These are phyloP conservation scores for Conticribra weissflogii DNA, from an alignment of 108 stramenopile genomes.

Conservation along the genomic window DNA sequence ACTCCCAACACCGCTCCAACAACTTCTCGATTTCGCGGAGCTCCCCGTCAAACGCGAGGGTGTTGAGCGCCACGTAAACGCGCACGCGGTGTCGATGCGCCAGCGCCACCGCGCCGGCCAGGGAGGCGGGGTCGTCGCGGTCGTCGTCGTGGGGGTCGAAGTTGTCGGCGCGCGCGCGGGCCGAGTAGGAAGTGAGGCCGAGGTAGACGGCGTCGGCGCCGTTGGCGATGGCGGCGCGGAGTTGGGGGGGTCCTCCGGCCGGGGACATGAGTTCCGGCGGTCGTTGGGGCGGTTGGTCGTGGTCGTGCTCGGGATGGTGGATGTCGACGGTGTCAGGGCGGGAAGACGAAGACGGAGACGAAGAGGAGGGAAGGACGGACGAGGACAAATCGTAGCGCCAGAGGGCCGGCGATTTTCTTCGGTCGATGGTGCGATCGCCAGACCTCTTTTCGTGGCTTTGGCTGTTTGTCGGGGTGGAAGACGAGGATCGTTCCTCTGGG, in stretches of 20 bases:
- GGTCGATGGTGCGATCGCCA: slow-evolving; percentile 49
- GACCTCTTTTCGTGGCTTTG: too few species aligned
- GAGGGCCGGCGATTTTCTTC: slow-evolving; percentile 71
- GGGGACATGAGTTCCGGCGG: slow-evolving; percentile 83
- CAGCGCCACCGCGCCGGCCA: slow-evolving; percentile 49
- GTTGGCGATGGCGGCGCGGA: slow-evolving; percentile 73
- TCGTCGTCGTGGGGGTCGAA: slow-evolving; percentile 54
- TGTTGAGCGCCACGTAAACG: slow-evolving; percentile 57
- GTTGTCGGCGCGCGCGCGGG: slow-evolving; percentile 71
- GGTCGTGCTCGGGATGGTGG: slow-evolving; percentile 2
- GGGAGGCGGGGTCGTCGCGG: slow-evolving; percentile 15
- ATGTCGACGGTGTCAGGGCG: too few species aligned
- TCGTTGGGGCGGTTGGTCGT: neutral
- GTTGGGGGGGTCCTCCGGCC: slow-evolving; percentile 75
- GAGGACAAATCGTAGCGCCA: slow-evolving; percentile 63
- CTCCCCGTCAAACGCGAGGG: slow-evolving; percentile 73
- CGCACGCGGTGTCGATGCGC: slow-evolving; percentile 55
- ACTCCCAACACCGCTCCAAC: slow-evolving; percentile 48
- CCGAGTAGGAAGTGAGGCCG: slow-evolving; percentile 69
- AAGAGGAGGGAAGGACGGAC: neutral
- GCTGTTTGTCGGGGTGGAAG: too few species aligned
- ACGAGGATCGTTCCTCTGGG: too few species aligned
- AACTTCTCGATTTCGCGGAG: slow-evolving; percentile 59
- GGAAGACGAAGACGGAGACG: neutral
- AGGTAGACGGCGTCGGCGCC: slow-evolving; percentile 81